Base-by-base conservation (phyloP, 768 basidiomycete genomes). In the Astraeus odoratus region DNA sequence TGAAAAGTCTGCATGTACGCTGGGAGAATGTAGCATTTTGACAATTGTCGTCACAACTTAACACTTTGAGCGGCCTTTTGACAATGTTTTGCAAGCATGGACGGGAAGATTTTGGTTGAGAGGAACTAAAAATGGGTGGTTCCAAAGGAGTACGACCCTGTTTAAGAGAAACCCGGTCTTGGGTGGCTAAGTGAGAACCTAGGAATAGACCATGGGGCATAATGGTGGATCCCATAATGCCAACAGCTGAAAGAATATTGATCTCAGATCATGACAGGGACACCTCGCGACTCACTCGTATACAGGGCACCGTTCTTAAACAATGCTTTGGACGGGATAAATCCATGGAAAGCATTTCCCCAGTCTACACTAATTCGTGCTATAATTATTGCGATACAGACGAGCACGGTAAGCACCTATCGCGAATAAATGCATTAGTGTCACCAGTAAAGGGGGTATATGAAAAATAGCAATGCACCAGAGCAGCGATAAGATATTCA, bases 151-250 rank as follows among this genome's bases (percentile, higher is more conserved):
- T 23, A 6, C 16, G 35, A 16, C 23, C 30, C 22, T 39, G 52
- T 50, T 38, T 51, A 38, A 49, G 49, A 5, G 68, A 66, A 12
- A 89, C 56, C 36, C 92, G 71, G 46, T 92, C 83, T 58, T 92
- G 86, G 0, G 88, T 91, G 2, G 90, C 83, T 4, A 96, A 77
- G 24, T 80, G 78, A 3, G 88, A 90, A 5, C 92, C 93, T 12
- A 96, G 72, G 69, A 87, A 92, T n/a, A 96, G 71, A 48, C 83
- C 84, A 61, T 94, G 92, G 0, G 92, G 92, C 92, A 94, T 94
- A 48, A 92, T 83, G 2, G 90, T 96, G 1, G 90, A 88, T 25
- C 86, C 83, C 1, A 86, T 57, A 40, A 89, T 81, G 29, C 85
- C 85, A 43, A 86, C 77, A 24, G 81, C 80, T 81, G 49, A n/a